Evolutionary conservation across 192 early-diverging fungal genomes (phyloP), one percentile per base, ranked within the genome.

Genomic region (Globomyces pollinis-pini): DNA sequence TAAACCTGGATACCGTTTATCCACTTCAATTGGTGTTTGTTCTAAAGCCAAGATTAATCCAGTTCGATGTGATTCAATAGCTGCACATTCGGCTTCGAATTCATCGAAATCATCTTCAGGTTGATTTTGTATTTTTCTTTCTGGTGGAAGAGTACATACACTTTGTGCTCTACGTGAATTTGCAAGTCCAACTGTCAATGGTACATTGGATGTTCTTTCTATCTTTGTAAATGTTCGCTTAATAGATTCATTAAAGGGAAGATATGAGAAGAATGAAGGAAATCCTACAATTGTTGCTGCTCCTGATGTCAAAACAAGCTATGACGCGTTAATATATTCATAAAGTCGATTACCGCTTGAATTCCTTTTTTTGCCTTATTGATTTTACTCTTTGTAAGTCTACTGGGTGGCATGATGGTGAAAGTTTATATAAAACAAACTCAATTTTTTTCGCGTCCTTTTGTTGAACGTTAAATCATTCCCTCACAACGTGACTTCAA

Each of bases 341-440:
- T 12, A n/a, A 39, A 39, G 12, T 39, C 23, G 21, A 13, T 52
- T 52, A 52, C 50, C 21, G 50, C 50, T 1, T 36, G 50, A 15
- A 52, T 36, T 5, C 50, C 50, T 36, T 52, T 52, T 52, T 52
- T 52, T 23, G 34, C 34, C 16, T 52, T 52, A 23, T 52, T 52
- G 30, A 34, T n/a, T 18, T 52, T 52, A 6, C 34, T 52, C 21
- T 52, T 52, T 13, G 26, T 12, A 0, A 52, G 50, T 34, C 31
- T 26, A 12, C 9, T 13, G 12, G 8, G 50, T 34, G 12, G 31
- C 12, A 11, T 52, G n/a, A 38, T 57, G 16, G 15, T 15, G 13
- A 5, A 57, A 34, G 13, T 57, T 54, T 55, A n/a, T 38, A 13
- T 50, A n/a, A n/a, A 12, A n/a, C 38, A n/a, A 39, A 39, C 12